Evolutionary conservation across 306 rosid species (phyloP).

Genomic region (Medicago lupulina): DNA sequence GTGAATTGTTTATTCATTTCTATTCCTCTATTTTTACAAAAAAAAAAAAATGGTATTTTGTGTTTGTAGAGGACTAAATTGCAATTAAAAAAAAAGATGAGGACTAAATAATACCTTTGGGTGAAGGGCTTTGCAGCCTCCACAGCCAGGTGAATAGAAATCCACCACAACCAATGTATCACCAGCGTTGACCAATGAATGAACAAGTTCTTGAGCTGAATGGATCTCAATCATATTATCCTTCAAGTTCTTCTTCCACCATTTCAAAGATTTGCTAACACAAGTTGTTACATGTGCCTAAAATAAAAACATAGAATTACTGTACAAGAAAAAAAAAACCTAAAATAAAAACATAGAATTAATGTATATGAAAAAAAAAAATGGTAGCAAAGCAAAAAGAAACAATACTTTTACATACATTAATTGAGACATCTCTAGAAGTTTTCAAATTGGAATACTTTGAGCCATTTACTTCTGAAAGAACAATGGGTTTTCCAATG

Average conservation of each 20-base stretch:
- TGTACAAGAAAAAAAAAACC: not conserved
- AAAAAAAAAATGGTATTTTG: no score
- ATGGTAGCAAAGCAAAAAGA: not conserved
- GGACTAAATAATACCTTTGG: slow-evolving; percentile 44
- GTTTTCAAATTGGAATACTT: slow-evolving; percentile 37
- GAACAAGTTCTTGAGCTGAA: slow-evolving; percentile 70
- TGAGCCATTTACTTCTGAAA: not conserved
- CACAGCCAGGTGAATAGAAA: slow-evolving; percentile 91
- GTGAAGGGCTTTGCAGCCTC: slow-evolving; percentile 90
- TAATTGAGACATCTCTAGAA: slow-evolving; percentile 43
- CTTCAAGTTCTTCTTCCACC: slow-evolving; percentile 81
- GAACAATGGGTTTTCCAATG: slow-evolving; percentile 47
- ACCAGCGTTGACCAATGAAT: slow-evolving; percentile 68
- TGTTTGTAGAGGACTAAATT: no score
- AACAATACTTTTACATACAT: slow-evolving; percentile 49
- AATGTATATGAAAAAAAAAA: not conserved
- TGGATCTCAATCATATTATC: slow-evolving; percentile 79
- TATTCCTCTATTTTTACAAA: no score
- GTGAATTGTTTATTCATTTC: no score
- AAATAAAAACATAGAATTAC: slow-evolving; percentile 1
- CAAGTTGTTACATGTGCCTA: slow-evolving; percentile 70
- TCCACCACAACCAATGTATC: slow-evolving; percentile 78
- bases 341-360: not conserved
- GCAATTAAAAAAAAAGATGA: no score
- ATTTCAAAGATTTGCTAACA: slow-evolving; percentile 58